Evolutionary conservation across 2,329 filamentous ascomycete genomes (phyloP).

Genomic region (Triangularia verruculosa): DNA sequence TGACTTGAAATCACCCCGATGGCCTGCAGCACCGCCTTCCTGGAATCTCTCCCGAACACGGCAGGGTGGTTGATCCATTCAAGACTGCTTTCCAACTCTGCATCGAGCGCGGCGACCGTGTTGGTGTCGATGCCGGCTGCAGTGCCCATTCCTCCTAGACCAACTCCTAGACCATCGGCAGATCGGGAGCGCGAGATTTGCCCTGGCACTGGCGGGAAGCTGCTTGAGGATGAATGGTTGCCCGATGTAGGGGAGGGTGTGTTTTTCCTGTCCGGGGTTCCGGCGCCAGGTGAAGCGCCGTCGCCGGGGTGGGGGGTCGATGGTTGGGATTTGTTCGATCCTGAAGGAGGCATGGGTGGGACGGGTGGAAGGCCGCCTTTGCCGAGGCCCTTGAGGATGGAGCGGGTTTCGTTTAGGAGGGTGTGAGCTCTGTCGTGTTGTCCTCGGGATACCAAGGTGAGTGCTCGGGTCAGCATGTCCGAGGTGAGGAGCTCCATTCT

Average conservation of each 20-base stretch:
- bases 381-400: slow-evolving; percentile 90
- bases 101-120: slow-evolving; percentile 83
- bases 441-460: slow-evolving; percentile 85
- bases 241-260: slow-evolving; percentile 55
- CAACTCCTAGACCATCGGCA: slow-evolving; percentile 56
- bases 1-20: slow-evolving; percentile 97
- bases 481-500: slow-evolving; percentile 97
- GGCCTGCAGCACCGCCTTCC: slow-evolving; percentile 92
- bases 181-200: slow-evolving; percentile 50
- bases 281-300: slow-evolving; percentile 43
- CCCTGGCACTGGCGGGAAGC: slow-evolving; percentile 39
- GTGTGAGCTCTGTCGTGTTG: slow-evolving; percentile 94
- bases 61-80: slow-evolving; percentile 98
- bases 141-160: slow-evolving; percentile 44
- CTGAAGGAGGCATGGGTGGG: slow-evolving; percentile 54
- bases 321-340: slow-evolving; percentile 40
- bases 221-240: slow-evolving; percentile 41
- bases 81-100: slow-evolving; percentile 82
- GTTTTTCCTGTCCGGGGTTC: slow-evolving; percentile 53
- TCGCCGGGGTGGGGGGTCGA: slow-evolving; percentile 48
- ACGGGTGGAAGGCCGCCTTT: slow-evolving; percentile 93
- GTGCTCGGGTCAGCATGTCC: slow-evolving; percentile 90
- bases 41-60: slow-evolving; percentile 87
- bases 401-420: slow-evolving; percentile 86
- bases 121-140: slow-evolving; percentile 73